Evolutionary conservation across 2,329 filamentous ascomycete species (phyloP), one percentile per base, ranked within the genome.

Genomic region (Alternaria hordeiaustralica): DNA sequence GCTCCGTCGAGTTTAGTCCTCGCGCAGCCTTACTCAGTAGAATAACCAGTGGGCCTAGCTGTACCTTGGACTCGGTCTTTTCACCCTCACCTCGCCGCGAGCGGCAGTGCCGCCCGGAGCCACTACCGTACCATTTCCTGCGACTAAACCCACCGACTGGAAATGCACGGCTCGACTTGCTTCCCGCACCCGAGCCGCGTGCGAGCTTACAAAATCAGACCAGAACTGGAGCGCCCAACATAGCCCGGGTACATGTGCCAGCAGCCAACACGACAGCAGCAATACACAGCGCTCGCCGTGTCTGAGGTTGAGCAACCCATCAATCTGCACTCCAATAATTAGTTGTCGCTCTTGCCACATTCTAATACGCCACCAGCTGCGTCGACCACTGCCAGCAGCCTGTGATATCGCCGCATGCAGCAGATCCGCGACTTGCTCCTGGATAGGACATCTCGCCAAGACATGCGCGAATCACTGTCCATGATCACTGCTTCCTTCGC

Each of bases 251-350:
- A 56, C 58, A 36, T 60, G 33, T 60, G 55, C 54, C 55, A 58
- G 61, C 69, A 73, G 55, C 54, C 55, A 58, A 63, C 69, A 73
- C 66, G 53, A 62, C 71, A 71, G 62, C 61, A 60, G 63, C 64
- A 66, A 67, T 63, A 57, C 58, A 59, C 55, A 33, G 25, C 41
- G 36, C 58, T 51, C 54, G 61, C 64, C 53, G 49, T 45, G 60
- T 68, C 59, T 66, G 58, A 65, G 58, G 53, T 66, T 66, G 60
- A 62, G 25, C 21, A 33, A 28, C 66, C 69, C 60, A 70, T 69
- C 70, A 71, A 61, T 51, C 60, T 49, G 23, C 63, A 56, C n/a
- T 45, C 47, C 64, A 67, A 65, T 63, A 66, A 41, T 69, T 60
- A 63, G 56, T 51, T 56, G 60, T 43, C 61, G 61, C 60, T 44